A percentile compares a stretch with the other conserved stretches of the same genome.
phyloP scores from a whole-genome alignment of 2,329 filamentous ascomycete species.

The Colletotrichum agaves region DNA sequence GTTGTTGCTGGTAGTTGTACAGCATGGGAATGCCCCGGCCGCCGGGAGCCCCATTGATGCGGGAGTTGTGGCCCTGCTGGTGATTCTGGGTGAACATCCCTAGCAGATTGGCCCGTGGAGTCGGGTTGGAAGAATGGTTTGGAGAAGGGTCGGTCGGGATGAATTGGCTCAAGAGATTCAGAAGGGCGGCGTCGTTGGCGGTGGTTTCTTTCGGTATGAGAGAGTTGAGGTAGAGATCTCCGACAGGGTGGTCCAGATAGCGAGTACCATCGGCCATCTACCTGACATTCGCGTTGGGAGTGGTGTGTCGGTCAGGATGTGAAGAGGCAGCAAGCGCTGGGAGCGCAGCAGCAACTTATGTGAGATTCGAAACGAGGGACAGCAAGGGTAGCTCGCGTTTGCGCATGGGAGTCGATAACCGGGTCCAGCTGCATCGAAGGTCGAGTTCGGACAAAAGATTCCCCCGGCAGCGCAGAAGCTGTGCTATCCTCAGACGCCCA shows the following conservation, averaged over 20 bases:
- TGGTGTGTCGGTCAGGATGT: conserved; percentile 35
- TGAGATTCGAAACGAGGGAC: conserved; percentile 47
- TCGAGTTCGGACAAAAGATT: conserved; percentile 22
- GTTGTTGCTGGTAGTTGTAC: conserved; percentile 75
- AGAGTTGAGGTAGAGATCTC: conserved; percentile 65
- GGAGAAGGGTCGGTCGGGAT: conserved; percentile 43
- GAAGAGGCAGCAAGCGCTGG: conserved; percentile 9
- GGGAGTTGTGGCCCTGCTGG: conserved; percentile 78
- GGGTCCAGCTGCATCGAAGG: conserved; percentile 38
- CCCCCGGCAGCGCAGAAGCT: conserved; percentile 27
- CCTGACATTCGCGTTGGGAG: conserved; percentile 47
- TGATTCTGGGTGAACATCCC: conserved; percentile 80
- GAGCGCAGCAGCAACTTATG: conserved; percentile 44
- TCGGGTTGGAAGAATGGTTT: conserved; percentile 41
- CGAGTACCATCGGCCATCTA: conserved; percentile 78
- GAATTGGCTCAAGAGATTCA: conserved; percentile 49
- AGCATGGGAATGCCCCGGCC: conserved; percentile 71
- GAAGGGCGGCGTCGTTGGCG: conserved; percentile 53
- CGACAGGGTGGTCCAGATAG: conserved; percentile 68
- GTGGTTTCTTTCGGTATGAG: conserved; percentile 53
- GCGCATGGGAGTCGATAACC: conserved; percentile 49
- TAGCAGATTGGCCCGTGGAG: conserved; percentile 40
- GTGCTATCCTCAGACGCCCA: conserved; percentile 30
- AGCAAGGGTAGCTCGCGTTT: conserved; percentile 49
- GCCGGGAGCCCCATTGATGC: conserved; percentile 77